Base-by-base conservation (phyloP, 2,329 filamentous ascomycete species). In the Penicillium sp. region DNA sequence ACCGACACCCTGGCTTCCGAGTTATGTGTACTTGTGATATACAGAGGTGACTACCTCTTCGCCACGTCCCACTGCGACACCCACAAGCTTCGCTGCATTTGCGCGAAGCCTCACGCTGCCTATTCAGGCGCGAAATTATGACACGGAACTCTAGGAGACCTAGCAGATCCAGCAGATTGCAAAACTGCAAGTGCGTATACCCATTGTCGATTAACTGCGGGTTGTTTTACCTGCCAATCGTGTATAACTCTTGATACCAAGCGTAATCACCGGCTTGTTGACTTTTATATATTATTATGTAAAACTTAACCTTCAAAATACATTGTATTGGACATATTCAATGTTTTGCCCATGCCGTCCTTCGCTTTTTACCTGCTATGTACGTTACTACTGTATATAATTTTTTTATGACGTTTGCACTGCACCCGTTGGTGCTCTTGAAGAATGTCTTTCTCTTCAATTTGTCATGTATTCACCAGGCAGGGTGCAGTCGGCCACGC, bases 401-500 rank as follows among this genome's bases (percentile, higher is more conserved):
- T 27, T 26, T 31, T 27, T 10, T 7, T 21, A 49, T 49, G 47
- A 49, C 47, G 47, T 14, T 5, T 16, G 35, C 3, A 39, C n/a
- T 10, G 35, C 3, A 39, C n/a, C 9, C 35, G 16, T 19, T 19
- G 35, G 19, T 19, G 2, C n/a, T 19, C n/a, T 19, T 19, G 1
- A 19, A 5, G 24, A 29, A 41, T 21, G 11, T 33, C 14, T 29
- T 29, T 3, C 19, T 29, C 24, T 19, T 31, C 6, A 19, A 1
- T 22, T 6, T 13, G 11, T n/a, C 26, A 35, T 5, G 19, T 13
- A 21, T 3, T 21, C 48, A 55, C 16, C 13, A 61, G 62, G 59
- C 48, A 56, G 47, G 35, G 62, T 50, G 11, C 48, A 33, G 10
- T 44, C 58, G 4, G 53, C 58, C 11, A 56, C 62, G 9, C 46